Conservation (phyloP, 2,329 filamentous ascomycete species). For the Fusarium brachygibbosum region DNA sequence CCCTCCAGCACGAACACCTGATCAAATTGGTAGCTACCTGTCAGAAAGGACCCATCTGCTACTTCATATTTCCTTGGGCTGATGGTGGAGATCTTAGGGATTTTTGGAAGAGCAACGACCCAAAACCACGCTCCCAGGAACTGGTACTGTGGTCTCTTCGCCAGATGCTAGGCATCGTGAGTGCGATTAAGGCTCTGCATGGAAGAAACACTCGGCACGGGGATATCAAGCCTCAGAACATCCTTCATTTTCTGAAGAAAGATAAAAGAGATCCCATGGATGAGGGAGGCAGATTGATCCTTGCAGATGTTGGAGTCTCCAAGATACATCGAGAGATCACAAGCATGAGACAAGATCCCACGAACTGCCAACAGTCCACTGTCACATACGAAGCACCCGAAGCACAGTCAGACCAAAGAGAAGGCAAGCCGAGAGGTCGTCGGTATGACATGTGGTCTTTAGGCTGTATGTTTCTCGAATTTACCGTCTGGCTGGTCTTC, state of each 20-base stretch:
- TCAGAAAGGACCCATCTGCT: conserved; percentile 10
- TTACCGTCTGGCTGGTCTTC: conserved; percentile 31
- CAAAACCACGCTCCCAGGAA: neutral
- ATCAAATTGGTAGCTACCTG: conserved; percentile 27
- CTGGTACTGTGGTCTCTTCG: conserved; percentile 25
- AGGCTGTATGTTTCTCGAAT: conserved; percentile 39
- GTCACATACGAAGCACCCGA: conserved; percentile 36
- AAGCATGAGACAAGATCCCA: conserved; percentile 15
- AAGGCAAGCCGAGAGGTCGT: conserved; percentile 6
- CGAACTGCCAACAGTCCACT: conserved; percentile 20
- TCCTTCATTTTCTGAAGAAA: conserved; percentile 24
- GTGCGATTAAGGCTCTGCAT: conserved; percentile 26
- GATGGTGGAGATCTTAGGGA: conserved; percentile 31
- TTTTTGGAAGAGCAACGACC: conserved; percentile 14
- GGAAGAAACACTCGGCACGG: conserved; percentile 28
- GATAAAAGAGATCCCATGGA: neutral
- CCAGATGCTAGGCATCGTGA: conserved; percentile 32
- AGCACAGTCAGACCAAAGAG: neutral
- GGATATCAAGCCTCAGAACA: conserved; percentile 40
- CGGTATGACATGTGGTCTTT: conserved; percentile 39
- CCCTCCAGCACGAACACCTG: conserved; percentile 23
- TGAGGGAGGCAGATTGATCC: neutral
- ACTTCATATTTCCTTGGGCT: conserved; percentile 39
- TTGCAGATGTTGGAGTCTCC: conserved; percentile 39
- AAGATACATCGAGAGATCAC: conserved; percentile 26